Evolutionary conservation across 495 filamentous ascomycete species (phyloP).

Genomic region (Neurospora sp.): DNA sequence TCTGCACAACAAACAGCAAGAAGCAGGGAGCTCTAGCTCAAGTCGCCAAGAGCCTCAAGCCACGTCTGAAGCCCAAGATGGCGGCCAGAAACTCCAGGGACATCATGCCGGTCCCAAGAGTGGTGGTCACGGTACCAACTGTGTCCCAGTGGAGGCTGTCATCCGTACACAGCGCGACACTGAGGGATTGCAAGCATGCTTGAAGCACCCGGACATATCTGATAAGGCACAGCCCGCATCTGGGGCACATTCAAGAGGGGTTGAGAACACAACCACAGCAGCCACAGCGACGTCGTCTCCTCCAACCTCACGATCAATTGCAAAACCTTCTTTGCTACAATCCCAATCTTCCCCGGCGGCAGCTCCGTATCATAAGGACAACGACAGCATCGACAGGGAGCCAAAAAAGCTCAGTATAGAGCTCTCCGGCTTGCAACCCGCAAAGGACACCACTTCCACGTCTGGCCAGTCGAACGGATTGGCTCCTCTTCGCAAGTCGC

Average conservation of each 20-base stretch:
- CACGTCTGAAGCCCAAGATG: not conserved
- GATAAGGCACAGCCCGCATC: not conserved
- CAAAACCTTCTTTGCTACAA: not conserved
- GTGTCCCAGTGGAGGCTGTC: not conserved
- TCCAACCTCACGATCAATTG: not conserved
- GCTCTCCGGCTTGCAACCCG: not conserved
- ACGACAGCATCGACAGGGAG: not conserved
- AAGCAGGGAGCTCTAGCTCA: not conserved
- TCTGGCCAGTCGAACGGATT: not conserved
- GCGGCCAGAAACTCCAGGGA: not conserved
- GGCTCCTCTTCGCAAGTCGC: not conserved
- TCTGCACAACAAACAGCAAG: not conserved
- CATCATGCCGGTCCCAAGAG: not conserved
- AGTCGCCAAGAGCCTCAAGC: not conserved
- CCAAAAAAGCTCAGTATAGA: too few relatives aligned
- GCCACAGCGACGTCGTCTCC: not conserved
- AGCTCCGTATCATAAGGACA: not conserved
- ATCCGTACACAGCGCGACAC: not conserved
- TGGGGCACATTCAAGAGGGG: not conserved
- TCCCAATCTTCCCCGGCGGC: not conserved
- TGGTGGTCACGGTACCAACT: not conserved
- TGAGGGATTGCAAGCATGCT: not conserved
- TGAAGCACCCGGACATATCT: not conserved
- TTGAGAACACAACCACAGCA: not conserved
- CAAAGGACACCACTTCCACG: not conserved